Percentiles rank a stretch among this genome's conserved stretches.
These are phyloP conservation scores for Ichthyophthirius multifiliis DNA, from an alignment of 169 alveolate genomes.

Conservation along the genomic window DNA sequence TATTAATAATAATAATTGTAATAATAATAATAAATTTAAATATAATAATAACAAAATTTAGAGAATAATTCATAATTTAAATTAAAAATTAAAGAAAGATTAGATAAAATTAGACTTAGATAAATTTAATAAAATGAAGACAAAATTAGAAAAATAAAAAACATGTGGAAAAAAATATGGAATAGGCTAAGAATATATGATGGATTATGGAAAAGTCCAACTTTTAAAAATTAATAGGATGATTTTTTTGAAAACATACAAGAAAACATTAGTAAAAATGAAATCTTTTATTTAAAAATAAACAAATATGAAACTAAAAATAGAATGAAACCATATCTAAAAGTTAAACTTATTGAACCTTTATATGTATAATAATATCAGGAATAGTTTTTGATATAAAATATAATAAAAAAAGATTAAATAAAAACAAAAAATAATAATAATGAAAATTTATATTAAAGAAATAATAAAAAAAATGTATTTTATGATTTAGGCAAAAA, in stretches of 20 bases:
- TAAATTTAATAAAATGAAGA: neutral
- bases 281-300: neutral
- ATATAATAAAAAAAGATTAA: too few relatives aligned
- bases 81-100: too few relatives aligned
- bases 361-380: neutral
- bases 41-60: too few relatives aligned
- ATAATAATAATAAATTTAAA: too few relatives aligned
- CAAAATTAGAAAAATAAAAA: neutral
- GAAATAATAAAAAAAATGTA: too few relatives aligned
- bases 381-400: too few relatives aligned
- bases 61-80: too few relatives aligned
- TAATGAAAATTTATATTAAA: too few relatives aligned
- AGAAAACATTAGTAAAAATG: neutral
- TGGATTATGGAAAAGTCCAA: neutral
- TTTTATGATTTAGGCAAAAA: too few relatives aligned
- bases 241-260: neutral
- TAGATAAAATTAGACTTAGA: neutral
- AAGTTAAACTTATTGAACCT: neutral
- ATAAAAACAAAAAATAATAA: too few relatives aligned
- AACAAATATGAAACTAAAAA: neutral
- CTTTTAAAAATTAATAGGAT: neutral
- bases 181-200: neutral
- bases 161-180: conserved; percentile 11
- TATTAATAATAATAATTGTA: neutral
- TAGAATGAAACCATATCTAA: neutral